Conservation (phyloP, 2,329 filamentous ascomycete species). For the Nemania diffusa region DNA sequence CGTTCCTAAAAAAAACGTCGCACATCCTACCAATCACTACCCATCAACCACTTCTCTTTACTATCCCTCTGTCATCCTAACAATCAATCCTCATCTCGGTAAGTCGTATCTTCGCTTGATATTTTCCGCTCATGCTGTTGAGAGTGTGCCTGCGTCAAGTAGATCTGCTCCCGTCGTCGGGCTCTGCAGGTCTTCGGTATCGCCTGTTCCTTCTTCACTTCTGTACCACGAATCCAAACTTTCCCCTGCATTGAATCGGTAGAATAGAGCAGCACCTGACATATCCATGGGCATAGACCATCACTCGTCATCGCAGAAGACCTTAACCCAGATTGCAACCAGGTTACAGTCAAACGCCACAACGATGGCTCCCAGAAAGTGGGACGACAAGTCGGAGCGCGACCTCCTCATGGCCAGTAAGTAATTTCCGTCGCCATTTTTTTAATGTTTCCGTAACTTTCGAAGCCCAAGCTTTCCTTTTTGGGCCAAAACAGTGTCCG, state of each 20-base stretch:
- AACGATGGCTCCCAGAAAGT: neutral
- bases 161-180: neutral
- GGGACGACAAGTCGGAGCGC: neutral
- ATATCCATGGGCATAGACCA: neutral
- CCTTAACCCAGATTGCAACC: neutral
- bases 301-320: neutral
- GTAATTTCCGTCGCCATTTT: neutral
- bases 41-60: neutral
- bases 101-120: neutral
- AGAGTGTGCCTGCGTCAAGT: neutral
- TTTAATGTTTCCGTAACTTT: neutral
- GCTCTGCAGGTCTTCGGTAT: neutral
- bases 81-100: neutral
- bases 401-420: slow-evolving; percentile 4
- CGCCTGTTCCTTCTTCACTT: neutral
- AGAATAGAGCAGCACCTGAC: neutral
- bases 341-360: neutral
- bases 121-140: too few species aligned
- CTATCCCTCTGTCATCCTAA: neutral
- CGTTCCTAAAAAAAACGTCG: neutral
- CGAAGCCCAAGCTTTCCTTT: too few species aligned
- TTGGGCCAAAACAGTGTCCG: neutral
- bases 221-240: neutral
- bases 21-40: neutral
- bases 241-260: too few species aligned